Conservation (phyloP, 2,329 filamentous ascomycete genomes). For the Clarireedia paspali region DNA sequence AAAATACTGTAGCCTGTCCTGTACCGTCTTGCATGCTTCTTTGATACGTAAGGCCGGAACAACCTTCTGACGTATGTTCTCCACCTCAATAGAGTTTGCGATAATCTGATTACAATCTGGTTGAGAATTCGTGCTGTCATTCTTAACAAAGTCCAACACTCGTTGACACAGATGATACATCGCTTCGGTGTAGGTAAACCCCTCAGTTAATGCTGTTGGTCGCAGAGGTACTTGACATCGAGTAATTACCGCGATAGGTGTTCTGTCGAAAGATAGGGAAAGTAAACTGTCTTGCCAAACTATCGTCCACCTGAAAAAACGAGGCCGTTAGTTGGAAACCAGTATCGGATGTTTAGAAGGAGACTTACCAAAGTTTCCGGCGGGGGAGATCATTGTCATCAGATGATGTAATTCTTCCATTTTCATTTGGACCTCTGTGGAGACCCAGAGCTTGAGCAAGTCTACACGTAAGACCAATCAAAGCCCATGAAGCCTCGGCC, state of each 20-base stretch:
- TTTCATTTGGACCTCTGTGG: conserved; percentile 34
- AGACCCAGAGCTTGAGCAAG: conserved; percentile 59
- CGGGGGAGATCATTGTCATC: conserved; percentile 26
- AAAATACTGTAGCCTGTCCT: conserved; percentile 56
- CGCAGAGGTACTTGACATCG: conserved; percentile 40
- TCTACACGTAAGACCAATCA: conserved; percentile 55
- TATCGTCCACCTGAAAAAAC: conserved; percentile 44
- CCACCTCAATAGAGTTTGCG: conserved; percentile 45
- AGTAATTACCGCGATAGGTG: conserved; percentile 48
- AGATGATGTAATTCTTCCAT: conserved; percentile 17
- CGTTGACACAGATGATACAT: conserved; percentile 59
- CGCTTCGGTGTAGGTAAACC: conserved; percentile 53
- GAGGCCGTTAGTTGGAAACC: background rate
- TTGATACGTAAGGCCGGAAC: conserved; percentile 49
- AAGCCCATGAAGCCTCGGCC: conserved; percentile 58
- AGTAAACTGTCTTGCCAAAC: conserved; percentile 61
- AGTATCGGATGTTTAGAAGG: background rate
- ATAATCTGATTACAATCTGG: conserved; percentile 40
- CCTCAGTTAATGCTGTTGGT: conserved; percentile 43
- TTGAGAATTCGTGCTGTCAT: conserved; percentile 18
- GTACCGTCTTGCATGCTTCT: conserved; percentile 54
- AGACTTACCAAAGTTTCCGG: conserved; percentile 26
- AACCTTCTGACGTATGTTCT: conserved; percentile 36
- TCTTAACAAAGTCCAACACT: conserved; percentile 38
- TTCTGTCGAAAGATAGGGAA: conserved; percentile 58